Evolutionary conservation across 805 yeast species (phyloP).

Genomic region (Wickerhamiella cacticola): DNA sequence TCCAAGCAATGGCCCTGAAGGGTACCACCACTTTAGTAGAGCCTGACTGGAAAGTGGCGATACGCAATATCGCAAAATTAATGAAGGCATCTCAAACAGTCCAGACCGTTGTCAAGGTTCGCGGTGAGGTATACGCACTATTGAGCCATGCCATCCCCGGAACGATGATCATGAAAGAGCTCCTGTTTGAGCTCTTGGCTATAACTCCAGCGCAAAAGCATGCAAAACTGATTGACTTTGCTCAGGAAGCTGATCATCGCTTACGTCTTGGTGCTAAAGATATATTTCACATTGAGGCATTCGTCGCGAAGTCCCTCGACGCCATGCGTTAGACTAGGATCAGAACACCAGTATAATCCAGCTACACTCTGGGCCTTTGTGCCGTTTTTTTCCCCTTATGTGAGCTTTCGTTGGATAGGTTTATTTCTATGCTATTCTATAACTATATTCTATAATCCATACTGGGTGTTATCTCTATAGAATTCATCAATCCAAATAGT

Average conservation of each 20-base stretch:
- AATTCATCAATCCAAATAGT: constrained; percentile 1
- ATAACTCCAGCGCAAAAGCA: constrained; percentile 21
- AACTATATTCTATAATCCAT: neutral
- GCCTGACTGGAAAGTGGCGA: constrained; percentile 86
- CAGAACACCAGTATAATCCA: no score
- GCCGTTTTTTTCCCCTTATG: no score
- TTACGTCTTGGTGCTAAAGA: constrained; percentile 76
- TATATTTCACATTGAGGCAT: constrained; percentile 91
- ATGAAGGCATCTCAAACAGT: constrained; percentile 56
- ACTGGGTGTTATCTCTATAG: no score
- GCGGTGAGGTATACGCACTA: constrained; percentile 65
- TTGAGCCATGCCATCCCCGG: constrained; percentile 92
- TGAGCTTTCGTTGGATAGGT: no score
- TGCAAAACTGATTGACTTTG: constrained; percentile 37
- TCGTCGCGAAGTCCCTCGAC: constrained; percentile 79
- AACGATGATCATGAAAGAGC: constrained; percentile 54
- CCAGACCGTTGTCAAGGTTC: constrained; percentile 35
- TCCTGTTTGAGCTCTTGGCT: constrained; percentile 31
- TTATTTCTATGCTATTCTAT: neutral
- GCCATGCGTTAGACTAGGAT: constrained; percentile 22
- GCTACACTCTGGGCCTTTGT: no score
- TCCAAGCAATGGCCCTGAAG: constrained; percentile 56
- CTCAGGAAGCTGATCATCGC: constrained; percentile 66
- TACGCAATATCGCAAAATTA: constrained; percentile 48
- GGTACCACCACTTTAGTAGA: constrained; percentile 22